phyloP scores from a whole-genome alignment of 2,329 filamentous ascomycete species.

The Acrodontium crateriforme region DNA sequence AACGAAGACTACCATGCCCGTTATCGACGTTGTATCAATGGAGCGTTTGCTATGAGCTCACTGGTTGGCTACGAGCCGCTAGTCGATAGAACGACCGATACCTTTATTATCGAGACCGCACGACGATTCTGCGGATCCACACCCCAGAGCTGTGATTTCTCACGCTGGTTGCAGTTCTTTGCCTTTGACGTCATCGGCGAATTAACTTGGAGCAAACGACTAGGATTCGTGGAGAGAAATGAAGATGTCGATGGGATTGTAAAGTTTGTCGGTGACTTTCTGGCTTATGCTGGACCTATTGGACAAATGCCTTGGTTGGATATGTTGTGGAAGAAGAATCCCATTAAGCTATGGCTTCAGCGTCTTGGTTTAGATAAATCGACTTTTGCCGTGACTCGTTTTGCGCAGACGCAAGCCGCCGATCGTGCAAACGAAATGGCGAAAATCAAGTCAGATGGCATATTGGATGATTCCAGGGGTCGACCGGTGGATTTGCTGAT shows the following conservation, averaged over 20 bases:
- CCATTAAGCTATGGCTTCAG: conserved; percentile 53
- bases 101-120: conserved; percentile 47
- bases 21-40: conserved; percentile 61
- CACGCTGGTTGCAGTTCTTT: conserved; percentile 64
- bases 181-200: conserved; percentile 73
- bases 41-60: conserved; percentile 63
- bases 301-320: conserved; percentile 66
- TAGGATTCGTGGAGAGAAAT: conserved; percentile 63
- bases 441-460: conserved; percentile 31
- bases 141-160: conserved; percentile 45
- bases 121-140: conserved; percentile 27
- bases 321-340: conserved; percentile 58
- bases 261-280: conserved; percentile 46
- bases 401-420: conserved; percentile 52
- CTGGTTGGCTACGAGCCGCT: conserved; percentile 69
- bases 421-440: conserved; percentile 45
- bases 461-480: conserved; percentile 20
- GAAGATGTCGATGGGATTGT: conserved; percentile 65
- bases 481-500: conserved; percentile 48
- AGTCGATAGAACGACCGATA: conserved; percentile 58
- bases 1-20: conserved; percentile 63
- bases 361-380: conserved; percentile 53
- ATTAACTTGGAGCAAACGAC: conserved; percentile 60
- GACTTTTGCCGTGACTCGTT: conserved; percentile 59
- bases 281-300: conserved; percentile 58